Conservation (phyloP, 371 early-diverging fungal genomes). For the Circinella umbellata region DNA sequence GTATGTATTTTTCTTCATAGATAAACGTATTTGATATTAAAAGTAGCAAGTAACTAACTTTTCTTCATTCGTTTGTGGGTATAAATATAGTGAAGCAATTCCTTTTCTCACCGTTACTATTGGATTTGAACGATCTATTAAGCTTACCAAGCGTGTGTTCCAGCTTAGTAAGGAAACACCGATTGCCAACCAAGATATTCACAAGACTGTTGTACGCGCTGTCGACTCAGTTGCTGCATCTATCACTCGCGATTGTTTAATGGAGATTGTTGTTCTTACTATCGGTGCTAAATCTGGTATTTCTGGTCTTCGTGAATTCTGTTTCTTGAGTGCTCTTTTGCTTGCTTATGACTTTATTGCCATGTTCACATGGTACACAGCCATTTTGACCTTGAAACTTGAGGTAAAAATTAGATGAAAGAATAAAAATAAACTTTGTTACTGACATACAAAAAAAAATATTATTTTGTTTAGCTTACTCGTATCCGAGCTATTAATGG, state of each 20-base stretch:
- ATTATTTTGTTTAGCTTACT: constrained; percentile 13
- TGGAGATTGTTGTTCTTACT: constrained; percentile 82
- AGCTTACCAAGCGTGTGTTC: constrained; percentile 82
- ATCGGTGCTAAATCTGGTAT: constrained; percentile 83
- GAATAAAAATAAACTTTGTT: neutral
- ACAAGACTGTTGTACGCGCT: constrained; percentile 71
- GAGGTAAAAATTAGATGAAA: constrained; percentile 56
- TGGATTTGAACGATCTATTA: constrained; percentile 89
- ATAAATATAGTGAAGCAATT: constrained; percentile 73
- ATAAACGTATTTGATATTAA: no score
- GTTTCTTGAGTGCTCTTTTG: constrained; percentile 80
- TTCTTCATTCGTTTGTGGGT: no score
- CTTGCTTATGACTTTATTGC: constrained; percentile 83
- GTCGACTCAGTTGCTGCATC: constrained; percentile 70
- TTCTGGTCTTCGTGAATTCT: constrained; percentile 81
- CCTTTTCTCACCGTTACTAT: constrained; percentile 94
- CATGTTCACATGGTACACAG: constrained; percentile 87
- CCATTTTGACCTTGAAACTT: constrained; percentile 87
- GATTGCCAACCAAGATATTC: constrained; percentile 53
- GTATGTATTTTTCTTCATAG: constrained; percentile 26
- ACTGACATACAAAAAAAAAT: no score
- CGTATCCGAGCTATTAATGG: constrained; percentile 31
- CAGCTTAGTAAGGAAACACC: constrained; percentile 38
- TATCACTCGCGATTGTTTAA: constrained; percentile 78
- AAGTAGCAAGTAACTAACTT: no score